These are phyloP conservation scores for Russula emetica DNA, from an alignment of 768 basidiomycete species.

Conservation along the genomic window DNA sequence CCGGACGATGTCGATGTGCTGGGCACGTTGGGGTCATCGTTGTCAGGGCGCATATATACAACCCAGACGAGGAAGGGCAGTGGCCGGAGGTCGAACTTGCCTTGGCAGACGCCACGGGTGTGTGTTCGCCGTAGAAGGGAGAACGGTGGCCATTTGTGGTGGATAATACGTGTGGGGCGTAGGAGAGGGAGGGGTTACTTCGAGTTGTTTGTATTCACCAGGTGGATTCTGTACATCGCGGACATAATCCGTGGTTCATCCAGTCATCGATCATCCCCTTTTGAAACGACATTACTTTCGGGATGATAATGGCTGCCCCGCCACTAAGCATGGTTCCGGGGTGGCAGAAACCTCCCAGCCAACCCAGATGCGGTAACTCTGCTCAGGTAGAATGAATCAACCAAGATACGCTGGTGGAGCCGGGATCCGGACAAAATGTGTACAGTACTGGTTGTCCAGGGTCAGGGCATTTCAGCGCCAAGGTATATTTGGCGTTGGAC, in stretches of 20 bases:
- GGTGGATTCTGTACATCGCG: not conserved
- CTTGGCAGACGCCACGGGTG: not conserved
- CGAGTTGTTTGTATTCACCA: too few species aligned
- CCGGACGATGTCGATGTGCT: not conserved
- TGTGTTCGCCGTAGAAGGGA: not conserved
- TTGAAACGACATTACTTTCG: not conserved
- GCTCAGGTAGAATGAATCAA: too few species aligned
- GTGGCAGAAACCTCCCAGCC: not conserved
- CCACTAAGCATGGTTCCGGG: too few species aligned
- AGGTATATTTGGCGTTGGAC: constrained; percentile 1
- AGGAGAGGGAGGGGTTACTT: too few species aligned
- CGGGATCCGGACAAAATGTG: not conserved
- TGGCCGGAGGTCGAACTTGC: too few species aligned
- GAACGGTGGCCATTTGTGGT: too few species aligned
- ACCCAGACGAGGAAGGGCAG: not conserved
- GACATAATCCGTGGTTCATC: not conserved
- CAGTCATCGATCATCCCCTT: not conserved
- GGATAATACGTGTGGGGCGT: too few species aligned
- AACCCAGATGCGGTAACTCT: not conserved
- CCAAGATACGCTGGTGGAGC: not conserved
- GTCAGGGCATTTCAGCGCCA: too few species aligned
- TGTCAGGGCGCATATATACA: not conserved
- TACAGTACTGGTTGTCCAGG: not conserved
- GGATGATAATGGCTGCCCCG: too few species aligned
- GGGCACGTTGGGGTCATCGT: not conserved